Evolutionary conservation across 2,329 filamentous ascomycete species (phyloP).

Genomic region (Dichotomopilus funicola): DNA sequence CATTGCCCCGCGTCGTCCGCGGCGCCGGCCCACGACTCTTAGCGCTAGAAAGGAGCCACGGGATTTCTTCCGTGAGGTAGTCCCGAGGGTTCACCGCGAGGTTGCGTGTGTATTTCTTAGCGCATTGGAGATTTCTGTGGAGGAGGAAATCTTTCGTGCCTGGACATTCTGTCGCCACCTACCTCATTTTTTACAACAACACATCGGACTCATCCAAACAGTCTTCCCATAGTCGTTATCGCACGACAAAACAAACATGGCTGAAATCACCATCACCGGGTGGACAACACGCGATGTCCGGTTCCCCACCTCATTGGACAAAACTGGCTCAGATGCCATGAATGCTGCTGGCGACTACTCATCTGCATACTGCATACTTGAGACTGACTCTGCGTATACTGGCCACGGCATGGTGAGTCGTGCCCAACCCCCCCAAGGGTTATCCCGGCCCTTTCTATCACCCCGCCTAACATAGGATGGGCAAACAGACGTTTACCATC

Average conservation of each 20-base stretch:
- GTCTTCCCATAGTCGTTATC: background rate
- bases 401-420: constrained; percentile 69
- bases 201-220: background rate
- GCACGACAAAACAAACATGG: constrained; percentile 29
- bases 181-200: background rate
- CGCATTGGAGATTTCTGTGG: too few relatives aligned
- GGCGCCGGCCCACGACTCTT: background rate
- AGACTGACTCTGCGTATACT: constrained; percentile 65
- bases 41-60: background rate
- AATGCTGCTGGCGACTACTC: constrained; percentile 92
- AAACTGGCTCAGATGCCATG: constrained; percentile 96
- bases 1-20: background rate
- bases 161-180: background rate
- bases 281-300: constrained; percentile 68
- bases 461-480: constrained; percentile 3
- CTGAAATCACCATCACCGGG: constrained; percentile 62
- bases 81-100: too few relatives aligned
- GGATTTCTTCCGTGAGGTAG: too few relatives aligned
- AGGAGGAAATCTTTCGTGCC: too few relatives aligned
- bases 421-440: background rate
- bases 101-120: too few relatives aligned
- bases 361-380: constrained; percentile 84
- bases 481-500: constrained; percentile 64
- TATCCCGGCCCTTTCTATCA: background rate
- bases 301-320: constrained; percentile 87